A percentile compares a stretch with the other conserved stretches of the same genome.
phyloP scores from a whole-genome alignment of 345 rosid genomes.

The Erodium maritimum region DNA sequence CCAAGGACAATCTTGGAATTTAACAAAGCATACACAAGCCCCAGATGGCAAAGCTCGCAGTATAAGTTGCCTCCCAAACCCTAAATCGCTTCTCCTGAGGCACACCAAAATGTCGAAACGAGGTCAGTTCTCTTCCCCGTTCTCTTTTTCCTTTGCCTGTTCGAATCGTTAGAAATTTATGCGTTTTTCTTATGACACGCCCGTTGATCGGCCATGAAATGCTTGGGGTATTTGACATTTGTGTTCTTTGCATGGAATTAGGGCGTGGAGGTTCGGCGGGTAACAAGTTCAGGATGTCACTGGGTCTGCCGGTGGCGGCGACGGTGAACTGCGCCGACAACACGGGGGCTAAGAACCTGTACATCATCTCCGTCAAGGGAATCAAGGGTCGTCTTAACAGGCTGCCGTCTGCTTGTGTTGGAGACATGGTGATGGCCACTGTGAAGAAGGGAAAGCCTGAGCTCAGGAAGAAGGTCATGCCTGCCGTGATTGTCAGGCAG shows the following conservation, averaged over 20 bases:
- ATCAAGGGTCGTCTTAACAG: constrained; percentile 83
- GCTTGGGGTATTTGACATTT: too few relatives aligned
- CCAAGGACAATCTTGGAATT: not conserved
- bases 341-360: constrained; percentile 92
- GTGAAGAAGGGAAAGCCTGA: constrained; percentile 95
- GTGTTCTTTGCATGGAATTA: constrained; percentile 7
- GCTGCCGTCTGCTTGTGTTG: constrained; percentile 89
- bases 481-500: constrained; percentile 87
- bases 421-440: constrained; percentile 96
- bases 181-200: too few relatives aligned
- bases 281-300: constrained; percentile 91
- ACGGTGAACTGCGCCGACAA: constrained; percentile 97
- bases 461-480: constrained; percentile 91
- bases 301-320: constrained; percentile 97
- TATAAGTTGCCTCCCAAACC: constrained; percentile 14
- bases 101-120: constrained; percentile 85
- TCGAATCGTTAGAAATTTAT: too few relatives aligned
- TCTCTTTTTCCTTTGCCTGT: not conserved
- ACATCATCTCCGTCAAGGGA: constrained; percentile 89
- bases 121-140: constrained; percentile 23
- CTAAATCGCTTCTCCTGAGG: not conserved
- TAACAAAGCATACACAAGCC: not conserved
- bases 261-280: constrained; percentile 96
- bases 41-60: not conserved
- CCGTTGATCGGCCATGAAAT: too few relatives aligned